Evolutionary conservation across 2,329 filamentous ascomycete species (phyloP), one percentile per base, ranked within the genome.

Genomic region (Aureobasidium uvarum): DNA sequence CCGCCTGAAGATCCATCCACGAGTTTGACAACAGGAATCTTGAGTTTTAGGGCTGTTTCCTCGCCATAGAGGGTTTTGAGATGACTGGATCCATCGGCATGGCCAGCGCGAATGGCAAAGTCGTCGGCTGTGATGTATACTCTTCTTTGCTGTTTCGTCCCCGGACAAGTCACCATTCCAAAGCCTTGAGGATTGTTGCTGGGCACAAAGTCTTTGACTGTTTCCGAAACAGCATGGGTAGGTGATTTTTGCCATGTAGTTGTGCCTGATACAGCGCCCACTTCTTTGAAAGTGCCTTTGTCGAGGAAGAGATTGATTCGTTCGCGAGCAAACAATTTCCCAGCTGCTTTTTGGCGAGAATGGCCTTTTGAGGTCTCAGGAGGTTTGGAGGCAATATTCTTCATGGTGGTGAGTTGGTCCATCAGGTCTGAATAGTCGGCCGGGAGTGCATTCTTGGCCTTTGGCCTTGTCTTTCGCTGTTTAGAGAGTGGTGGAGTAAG

Each of bases 311-410:
- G 76, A 5, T 84, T 78, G 20, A 88, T 83, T 2, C 86, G 78
- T 70, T 88, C 85, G 25, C 85, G 81, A 0, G 88, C 85, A 85
- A 85, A 88, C 20, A 88, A 78, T 72, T 89, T 89, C 1, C 86
- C 86, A 3, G 84, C 81, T 73, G 85, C 79, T 68, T 86, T 87
- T 71, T 89, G 86, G 5, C 84, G 81, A n/a, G 84, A 74, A 68
- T 88, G 88, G 28, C 86, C 86, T 67, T 82, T 77, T 64, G 82
- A 82, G 8, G 75, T 80, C 0, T 78, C 72, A 60, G 86, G 78
- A 1, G 86, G 85, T 0, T 81, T 86, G 25, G 78, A 75, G 13
- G 86, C 85, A 43, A 86, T 81, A 7, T 73, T 76, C 18, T 78
- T 78, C 1, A 88, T 78, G 0, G 78, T 77, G 5, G 75, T 68